A percentile compares a stretch with the other conserved stretches of the same genome.
Evolutionary conservation across 352 stramenopile species (phyloP).

Genomic region (Globisporangium emineosum): DNA sequence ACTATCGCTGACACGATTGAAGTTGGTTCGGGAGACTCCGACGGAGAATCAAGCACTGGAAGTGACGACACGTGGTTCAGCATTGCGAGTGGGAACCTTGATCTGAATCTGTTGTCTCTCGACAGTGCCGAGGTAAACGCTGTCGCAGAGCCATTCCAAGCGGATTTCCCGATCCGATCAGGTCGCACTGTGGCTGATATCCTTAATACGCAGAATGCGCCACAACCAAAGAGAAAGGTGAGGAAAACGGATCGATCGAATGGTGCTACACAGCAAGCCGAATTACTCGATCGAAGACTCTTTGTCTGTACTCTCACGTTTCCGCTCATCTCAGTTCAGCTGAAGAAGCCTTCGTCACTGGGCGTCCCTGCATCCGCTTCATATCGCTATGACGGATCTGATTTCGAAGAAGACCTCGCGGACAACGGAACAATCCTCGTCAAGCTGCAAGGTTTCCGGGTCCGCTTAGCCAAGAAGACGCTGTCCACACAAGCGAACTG

Average conservation of each 20-base stretch:
- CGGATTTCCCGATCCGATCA: neutral
- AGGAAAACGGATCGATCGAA: constrained; percentile 25
- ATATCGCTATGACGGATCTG: constrained; percentile 57
- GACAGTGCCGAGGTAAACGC: constrained; percentile 1
- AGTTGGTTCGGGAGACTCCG: constrained; percentile 36
- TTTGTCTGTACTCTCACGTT: constrained; percentile 83
- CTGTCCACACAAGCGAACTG: constrained; percentile 73
- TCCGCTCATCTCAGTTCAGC: constrained; percentile 72
- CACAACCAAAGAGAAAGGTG: constrained; percentile 23
- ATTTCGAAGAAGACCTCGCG: constrained; percentile 51
- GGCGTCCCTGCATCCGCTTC: constrained; percentile 42
- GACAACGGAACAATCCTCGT: constrained; percentile 71
- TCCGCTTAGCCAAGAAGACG: constrained; percentile 78
- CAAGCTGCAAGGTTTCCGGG: constrained; percentile 78
- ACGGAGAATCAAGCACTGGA: constrained; percentile 64
- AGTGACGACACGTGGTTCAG: constrained; percentile 91
- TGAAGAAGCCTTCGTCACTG: constrained; percentile 68
- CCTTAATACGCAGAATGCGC: neutral
- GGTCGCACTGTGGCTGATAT: neutral
- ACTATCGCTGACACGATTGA: constrained; percentile 18
- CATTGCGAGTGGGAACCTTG: constrained; percentile 67
- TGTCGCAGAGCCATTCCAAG: neutral
- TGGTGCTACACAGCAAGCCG: constrained; percentile 19
- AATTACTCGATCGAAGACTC: constrained; percentile 66
- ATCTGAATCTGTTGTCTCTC: constrained; percentile 24